Evolutionary conservation across 306 rosid species (phyloP).

Genomic region (Fagus crenata): DNA sequence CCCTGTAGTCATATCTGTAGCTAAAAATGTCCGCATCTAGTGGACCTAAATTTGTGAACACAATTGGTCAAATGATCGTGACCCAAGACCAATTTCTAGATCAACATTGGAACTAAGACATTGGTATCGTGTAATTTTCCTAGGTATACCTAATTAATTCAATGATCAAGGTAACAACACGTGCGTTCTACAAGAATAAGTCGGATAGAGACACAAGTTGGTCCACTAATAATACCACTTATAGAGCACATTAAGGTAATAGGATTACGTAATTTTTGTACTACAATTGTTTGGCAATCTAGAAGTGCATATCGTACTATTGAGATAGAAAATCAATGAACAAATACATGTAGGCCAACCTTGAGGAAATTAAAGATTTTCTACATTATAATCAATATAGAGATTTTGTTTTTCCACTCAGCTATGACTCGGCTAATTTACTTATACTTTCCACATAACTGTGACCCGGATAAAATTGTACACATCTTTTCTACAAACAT

Average conservation of each 20-base stretch:
- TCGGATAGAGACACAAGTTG: neutral
- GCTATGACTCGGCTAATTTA: no score
- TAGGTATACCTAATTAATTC: slow-evolving; percentile 24
- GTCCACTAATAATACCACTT: neutral
- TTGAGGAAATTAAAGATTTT: no score
- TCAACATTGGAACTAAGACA: slow-evolving; percentile 17
- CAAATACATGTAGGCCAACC: neutral
- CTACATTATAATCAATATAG: no score
- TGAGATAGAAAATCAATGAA: neutral
- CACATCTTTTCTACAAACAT: no score
- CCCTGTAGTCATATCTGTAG: neutral
- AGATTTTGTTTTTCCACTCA: no score
- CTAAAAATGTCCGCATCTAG: slow-evolving; percentile 19
- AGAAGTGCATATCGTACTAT: neutral
- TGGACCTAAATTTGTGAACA: slow-evolving; percentile 27
- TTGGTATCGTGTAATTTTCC: slow-evolving; percentile 39
- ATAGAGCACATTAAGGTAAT: no score
- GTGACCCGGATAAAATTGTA: no score
- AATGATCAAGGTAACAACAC: slow-evolving; percentile 15
- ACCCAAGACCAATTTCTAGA: slow-evolving; percentile 30
- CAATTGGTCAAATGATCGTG: slow-evolving; percentile 26
- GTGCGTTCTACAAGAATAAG: slow-evolving; percentile 10
- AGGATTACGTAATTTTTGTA: neutral
- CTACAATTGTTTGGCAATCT: neutral
- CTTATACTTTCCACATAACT: no score